phyloP scores from a whole-genome alignment of 805 yeast genomes.

The Candida jianshihensis region DNA sequence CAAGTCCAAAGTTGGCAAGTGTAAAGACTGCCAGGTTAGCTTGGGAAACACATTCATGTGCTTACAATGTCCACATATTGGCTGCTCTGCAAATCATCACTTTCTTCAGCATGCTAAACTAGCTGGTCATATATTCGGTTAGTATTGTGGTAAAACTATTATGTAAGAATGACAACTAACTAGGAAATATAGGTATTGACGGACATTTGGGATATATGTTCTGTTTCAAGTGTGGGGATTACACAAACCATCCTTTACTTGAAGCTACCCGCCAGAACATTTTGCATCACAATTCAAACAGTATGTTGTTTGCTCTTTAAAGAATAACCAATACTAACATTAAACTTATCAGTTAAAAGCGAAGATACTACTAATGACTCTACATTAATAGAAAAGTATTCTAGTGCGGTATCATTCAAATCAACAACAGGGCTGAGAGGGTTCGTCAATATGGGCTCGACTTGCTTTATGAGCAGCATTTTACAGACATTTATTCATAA shows the following conservation, averaged over 20 bases:
- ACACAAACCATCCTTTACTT: slow-evolving; percentile 53
- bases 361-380: slow-evolving; percentile 11
- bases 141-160: slow-evolving; percentile 3
- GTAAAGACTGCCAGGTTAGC: slow-evolving; percentile 41
- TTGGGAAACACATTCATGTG: slow-evolving; percentile 48
- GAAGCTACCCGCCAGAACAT: slow-evolving; percentile 38
- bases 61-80: slow-evolving; percentile 70
- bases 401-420: slow-evolving; percentile 31
- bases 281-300: background rate
- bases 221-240: slow-evolving; percentile 75
- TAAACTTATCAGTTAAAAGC: slow-evolving; percentile 5
- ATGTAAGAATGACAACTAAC: background rate
- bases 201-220: slow-evolving; percentile 59
- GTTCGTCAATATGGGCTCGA: slow-evolving; percentile 89
- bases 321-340: background rate
- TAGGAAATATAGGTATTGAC: slow-evolving; percentile 44
- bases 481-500: slow-evolving; percentile 86
- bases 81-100: slow-evolving; percentile 51
- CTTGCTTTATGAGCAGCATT: slow-evolving; percentile 95
- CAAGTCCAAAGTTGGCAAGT: slow-evolving; percentile 38
- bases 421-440: slow-evolving; percentile 82
- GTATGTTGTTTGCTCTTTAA: too few species aligned
- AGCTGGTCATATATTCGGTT: slow-evolving; percentile 48
- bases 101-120: slow-evolving; percentile 39
- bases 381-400: slow-evolving; percentile 24